Evolutionary conservation across 305 asterid species (phyloP), one percentile per base, ranked within the genome.

Genomic region (Fraxinus baroniana): DNA sequence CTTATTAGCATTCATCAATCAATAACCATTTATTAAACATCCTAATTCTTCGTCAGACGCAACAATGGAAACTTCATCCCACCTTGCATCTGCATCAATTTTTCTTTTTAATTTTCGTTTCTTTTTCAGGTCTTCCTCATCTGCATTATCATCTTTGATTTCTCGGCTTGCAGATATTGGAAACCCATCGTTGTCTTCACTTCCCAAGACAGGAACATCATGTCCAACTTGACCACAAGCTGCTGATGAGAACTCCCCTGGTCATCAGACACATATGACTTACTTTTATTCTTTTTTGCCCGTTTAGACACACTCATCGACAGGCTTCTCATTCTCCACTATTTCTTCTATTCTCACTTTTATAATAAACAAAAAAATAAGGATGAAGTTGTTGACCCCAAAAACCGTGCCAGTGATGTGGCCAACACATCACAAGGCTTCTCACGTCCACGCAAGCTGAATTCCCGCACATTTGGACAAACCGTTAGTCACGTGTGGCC

Each of bases 141-240:
- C 79, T 17, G 20, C 41, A 26, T 26, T 82, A 81, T 82, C 87
- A 20, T 68, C 78, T 44, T 83, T 78, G 33, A 55, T 84, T n/a
- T 79, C 86, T 79, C 76, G 87, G 78, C 36, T 32, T 26, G 88
- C 76, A 36, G 92, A 82, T 82, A 87, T 75, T 3, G 97, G 99
- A 80, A 94, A 90, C 49, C 98, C 99, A 88, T 95, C 98, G 78
- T 95, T 97, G 72, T 94, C 98, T 92, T 95, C 99, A 37, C 44
- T 37, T 37, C 5, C 12, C 44, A 37, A 7, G 44, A 7, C 2
- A 37, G 44, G 44, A 37, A 7, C 44, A 86, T 37, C 44, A 37
- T 82, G 74, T 81, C 86, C 85, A 83, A 85, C 60, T 86, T 88
- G 79, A 81, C 86, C 60, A 91, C 91, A 82, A 88, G 85, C 90